phyloP scores from a whole-genome alignment of 148 eudicot species.

The Rhododendron molle region DNA sequence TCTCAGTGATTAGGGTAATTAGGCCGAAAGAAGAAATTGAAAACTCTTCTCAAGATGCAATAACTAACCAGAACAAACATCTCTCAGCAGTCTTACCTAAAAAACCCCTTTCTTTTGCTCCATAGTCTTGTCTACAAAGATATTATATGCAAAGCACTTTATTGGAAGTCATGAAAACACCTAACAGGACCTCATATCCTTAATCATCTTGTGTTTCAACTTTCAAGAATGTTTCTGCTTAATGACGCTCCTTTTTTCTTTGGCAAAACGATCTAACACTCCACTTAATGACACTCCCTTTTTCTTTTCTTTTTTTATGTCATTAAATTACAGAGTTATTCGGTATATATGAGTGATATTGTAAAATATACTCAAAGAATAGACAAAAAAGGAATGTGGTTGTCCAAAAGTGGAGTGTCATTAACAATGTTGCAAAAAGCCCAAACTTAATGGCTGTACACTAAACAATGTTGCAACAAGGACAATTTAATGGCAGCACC shows the following conservation, averaged over 20 bases:
- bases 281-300: not conserved
- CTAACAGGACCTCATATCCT: not conserved
- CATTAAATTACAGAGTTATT: not conserved
- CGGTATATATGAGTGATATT: not conserved
- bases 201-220: not conserved
- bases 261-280: not conserved
- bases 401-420: not conserved
- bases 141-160: not conserved
- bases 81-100: not conserved
- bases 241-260: not conserved
- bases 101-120: not conserved
- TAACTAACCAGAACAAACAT: not conserved
- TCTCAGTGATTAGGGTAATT: not conserved
- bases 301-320: not conserved
- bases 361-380: not conserved
- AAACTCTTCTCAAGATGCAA: not conserved
- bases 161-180: not conserved
- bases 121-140: not conserved
- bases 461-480: not conserved
- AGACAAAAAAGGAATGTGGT: not conserved
- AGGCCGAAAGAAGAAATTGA: not conserved
- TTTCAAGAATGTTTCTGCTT: not conserved
- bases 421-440: too few species aligned
- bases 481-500: not conserved
- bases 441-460: not conserved